Percentiles rank a stretch among this genome's conserved stretches.
Evolutionary conservation across 225 moss, liverwort and hornwort species (phyloP).

Genomic region (Lunularia cruciata): DNA sequence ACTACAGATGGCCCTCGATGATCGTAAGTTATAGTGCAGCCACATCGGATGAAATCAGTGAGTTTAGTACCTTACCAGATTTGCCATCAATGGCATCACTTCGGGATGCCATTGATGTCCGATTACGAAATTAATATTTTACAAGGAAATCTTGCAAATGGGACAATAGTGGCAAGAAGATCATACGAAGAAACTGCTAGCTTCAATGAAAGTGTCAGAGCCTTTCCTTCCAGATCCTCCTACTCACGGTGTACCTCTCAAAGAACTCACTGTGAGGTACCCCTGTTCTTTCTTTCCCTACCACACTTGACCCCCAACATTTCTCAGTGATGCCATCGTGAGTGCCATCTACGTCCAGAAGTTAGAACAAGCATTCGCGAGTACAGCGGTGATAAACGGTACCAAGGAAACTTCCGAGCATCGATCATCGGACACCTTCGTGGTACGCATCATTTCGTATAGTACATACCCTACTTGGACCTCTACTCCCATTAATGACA

Average conservation of each 20-base stretch:
- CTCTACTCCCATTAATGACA: no score
- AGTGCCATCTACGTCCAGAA: slow-evolving; percentile 1
- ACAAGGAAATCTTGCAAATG: neutral
- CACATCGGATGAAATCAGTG: slow-evolving; percentile 4
- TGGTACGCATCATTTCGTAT: slow-evolving; percentile 15
- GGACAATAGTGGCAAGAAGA: neutral
- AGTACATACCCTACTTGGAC: no score
- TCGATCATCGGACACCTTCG: slow-evolving; percentile 6
- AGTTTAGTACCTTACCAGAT: neutral
- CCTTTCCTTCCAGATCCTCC: neutral
- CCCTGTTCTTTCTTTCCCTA: neutral
- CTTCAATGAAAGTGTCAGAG: neutral
- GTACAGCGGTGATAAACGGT: slow-evolving; percentile 5
- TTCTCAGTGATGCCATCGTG: neutral
- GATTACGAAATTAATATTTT: neutral
- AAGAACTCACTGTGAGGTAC: neutral
- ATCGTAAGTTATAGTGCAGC: slow-evolving; percentile 6
- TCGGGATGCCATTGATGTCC: neutral
- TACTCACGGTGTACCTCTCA: neutral
- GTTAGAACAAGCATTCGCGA: no score
- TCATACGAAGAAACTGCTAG: neutral
- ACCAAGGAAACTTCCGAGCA: slow-evolving; percentile 15
- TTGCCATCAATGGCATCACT: neutral
- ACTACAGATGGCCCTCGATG: no score
- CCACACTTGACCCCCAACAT: neutral